These are phyloP conservation scores for Euphorbia corollata DNA, from an alignment of 441 rosid genomes.

Conservation along the genomic window DNA sequence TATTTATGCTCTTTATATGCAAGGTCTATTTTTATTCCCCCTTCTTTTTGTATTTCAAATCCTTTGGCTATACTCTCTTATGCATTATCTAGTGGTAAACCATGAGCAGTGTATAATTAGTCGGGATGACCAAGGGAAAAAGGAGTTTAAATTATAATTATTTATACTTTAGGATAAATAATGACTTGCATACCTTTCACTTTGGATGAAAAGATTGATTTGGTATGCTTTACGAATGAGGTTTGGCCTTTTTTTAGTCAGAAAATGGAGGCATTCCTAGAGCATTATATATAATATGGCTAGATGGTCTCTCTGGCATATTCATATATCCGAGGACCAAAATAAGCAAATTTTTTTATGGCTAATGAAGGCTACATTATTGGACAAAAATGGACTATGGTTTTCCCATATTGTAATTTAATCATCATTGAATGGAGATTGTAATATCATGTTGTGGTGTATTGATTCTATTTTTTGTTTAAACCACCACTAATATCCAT, in stretches of 20 bases:
- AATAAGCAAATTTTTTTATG: background rate
- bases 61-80: background rate
- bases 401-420: background rate
- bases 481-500: background rate
- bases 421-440: background rate
- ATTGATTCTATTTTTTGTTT: background rate
- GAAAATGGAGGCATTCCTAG: background rate
- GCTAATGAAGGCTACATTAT: background rate
- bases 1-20: constrained; percentile 14
- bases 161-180: constrained; percentile 10
- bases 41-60: background rate
- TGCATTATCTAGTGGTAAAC: background rate
- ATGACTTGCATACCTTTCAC: background rate
- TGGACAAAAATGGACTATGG: background rate
- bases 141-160: background rate
- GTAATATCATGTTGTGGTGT: background rate
- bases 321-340: background rate
- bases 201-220: background rate
- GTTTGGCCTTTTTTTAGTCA: background rate
- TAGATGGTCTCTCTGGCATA: background rate
- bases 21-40: constrained; percentile 1
- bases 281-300: background rate
- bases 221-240: background rate
- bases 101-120: background rate
- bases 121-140: background rate